Evolutionary conservation across 495 filamentous ascomycete species (phyloP), one percentile per base, ranked within the genome.

Genomic region (Penicillium odoratum): DNA sequence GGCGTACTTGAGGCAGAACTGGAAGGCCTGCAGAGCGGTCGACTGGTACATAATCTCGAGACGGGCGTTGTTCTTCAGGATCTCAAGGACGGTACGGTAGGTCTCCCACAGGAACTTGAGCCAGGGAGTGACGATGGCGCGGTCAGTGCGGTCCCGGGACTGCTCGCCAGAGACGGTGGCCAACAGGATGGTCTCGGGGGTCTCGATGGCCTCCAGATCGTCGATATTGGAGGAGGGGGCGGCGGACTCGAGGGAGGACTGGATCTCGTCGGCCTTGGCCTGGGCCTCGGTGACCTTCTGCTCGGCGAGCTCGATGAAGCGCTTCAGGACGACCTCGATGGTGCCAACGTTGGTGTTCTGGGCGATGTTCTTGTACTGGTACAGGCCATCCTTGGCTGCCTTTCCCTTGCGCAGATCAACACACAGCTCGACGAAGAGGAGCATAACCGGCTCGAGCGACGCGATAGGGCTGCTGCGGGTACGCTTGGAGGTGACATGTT

Each of bases 101-200:
- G 94, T 96, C 78, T 98, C 95, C 94, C 94, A 98, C 56, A 98
- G 82, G 70, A 98, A 98, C 78, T 98, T 98, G 62, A 98, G 84
- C 94, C 95, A 98, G 48, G 94, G 94, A 52, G 94, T 98, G 47
- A 98, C 94, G 63, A 98, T 93, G 62, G 94, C 94, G 65, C 94
- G 87, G 78, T 98, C 94, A 67, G 94, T 98, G 57, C 94, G 89
- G 73, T 98, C 94, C 59, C 88, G 88, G 40, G 93, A 96, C 74
- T 98, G 94, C 73, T 98, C 94, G 60, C 94, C 95, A 21, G 94
- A 98, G 55, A 98, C 94, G 51, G 94, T 98, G 54, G 94, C 95
- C 13, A 98, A 83, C 55, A 98, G 87, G 71, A 98, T 97, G 31
- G 94, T 98, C 76, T 98, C 94, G 60, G 94, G 94, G 25, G 95